Conservation (phyloP, 768 basidiomycete species). For the Panaeolus cyanescens region DNA sequence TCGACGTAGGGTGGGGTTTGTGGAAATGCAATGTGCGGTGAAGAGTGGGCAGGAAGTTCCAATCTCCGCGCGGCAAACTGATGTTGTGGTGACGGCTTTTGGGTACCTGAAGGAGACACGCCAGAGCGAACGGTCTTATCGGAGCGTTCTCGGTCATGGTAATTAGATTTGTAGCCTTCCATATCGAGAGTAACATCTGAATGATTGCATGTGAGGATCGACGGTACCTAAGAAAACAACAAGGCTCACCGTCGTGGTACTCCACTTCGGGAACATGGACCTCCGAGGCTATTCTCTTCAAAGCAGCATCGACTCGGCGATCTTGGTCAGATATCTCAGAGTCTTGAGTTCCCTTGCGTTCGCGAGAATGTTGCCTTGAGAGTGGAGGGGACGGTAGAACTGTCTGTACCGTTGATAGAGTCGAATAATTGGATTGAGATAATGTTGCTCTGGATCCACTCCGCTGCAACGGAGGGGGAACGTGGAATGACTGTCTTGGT, state of each 20-base stretch:
- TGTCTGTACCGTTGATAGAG: slow-evolving; percentile 8
- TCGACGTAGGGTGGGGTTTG: slow-evolving; percentile 13
- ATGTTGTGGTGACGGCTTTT: background rate
- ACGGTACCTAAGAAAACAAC: background rate
- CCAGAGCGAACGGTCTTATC: slow-evolving; percentile 41
- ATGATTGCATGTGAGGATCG: slow-evolving; percentile 1
- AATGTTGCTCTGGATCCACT: slow-evolving; percentile 34
- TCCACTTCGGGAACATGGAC: slow-evolving; percentile 56
- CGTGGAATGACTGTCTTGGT: slow-evolving; percentile 31
- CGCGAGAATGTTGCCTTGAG: slow-evolving; percentile 21
- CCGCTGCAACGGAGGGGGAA: slow-evolving; percentile 27
- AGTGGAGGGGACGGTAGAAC: slow-evolving; percentile 33
- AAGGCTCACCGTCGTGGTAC: slow-evolving; percentile 55
- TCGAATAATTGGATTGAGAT: slow-evolving; percentile 17
- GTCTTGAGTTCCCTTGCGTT: slow-evolving; percentile 26
- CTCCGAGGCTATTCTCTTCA: slow-evolving; percentile 42
- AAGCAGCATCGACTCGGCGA: slow-evolving; percentile 49
- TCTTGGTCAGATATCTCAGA: slow-evolving; percentile 37
- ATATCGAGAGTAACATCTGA: slow-evolving; percentile 80
- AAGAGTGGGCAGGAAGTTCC: slow-evolving; percentile 5
- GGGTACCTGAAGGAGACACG: background rate
- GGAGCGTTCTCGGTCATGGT: slow-evolving; percentile 36
- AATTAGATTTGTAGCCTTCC: slow-evolving; percentile 71
- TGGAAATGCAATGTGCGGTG: slow-evolving; percentile 21
- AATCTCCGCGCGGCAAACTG: background rate